Evolutionary conservation across 441 rosid genomes (phyloP).

Genomic region (Erodium trifolium): DNA sequence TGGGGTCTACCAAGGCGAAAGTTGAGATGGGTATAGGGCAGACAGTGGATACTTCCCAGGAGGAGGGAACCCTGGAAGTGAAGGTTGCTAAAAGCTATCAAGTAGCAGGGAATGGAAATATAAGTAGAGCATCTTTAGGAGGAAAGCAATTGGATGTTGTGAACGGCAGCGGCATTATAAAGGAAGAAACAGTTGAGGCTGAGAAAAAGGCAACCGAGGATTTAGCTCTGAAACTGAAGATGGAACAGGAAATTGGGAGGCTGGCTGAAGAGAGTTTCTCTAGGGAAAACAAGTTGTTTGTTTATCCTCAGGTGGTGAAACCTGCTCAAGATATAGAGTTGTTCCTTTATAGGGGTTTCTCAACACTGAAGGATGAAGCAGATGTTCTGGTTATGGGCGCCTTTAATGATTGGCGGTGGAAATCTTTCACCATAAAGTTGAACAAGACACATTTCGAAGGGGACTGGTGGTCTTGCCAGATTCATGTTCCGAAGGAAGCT

Average conservation of each 20-base stretch:
- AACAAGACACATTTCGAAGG: slow-evolving; percentile 49
- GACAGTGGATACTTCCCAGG: neutral
- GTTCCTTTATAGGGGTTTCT: slow-evolving; percentile 58
- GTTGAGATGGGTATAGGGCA: slow-evolving; percentile 30
- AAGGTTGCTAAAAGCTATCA: slow-evolving; percentile 22
- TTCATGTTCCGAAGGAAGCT: slow-evolving; percentile 83
- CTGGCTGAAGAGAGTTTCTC: slow-evolving; percentile 44
- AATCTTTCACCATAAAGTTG: slow-evolving; percentile 61
- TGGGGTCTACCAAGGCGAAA: slow-evolving; percentile 20
- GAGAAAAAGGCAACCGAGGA: slow-evolving; percentile 11
- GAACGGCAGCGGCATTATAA: slow-evolving; percentile 22
- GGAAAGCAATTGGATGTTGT: neutral
- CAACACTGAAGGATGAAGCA: slow-evolving; percentile 47
- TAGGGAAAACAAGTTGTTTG: slow-evolving; percentile 50
- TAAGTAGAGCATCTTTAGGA: slow-evolving; percentile 10
- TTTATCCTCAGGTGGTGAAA: slow-evolving; percentile 50
- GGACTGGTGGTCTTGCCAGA: slow-evolving; percentile 85
- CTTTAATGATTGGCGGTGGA: slow-evolving; percentile 93
- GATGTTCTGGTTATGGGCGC: slow-evolving; percentile 84
- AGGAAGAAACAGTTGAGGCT: slow-evolving; percentile 19
- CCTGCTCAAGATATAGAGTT: slow-evolving; percentile 69
- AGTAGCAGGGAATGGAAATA: slow-evolving; percentile 29
- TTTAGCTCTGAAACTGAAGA: slow-evolving; percentile 28
- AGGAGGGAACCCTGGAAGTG: too few species aligned
- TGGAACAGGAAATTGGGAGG: slow-evolving; percentile 46